These are phyloP conservation scores for Colletotrichum echinochloae DNA, from an alignment of 2,329 filamentous ascomycete species.

Conservation along the genomic window DNA sequence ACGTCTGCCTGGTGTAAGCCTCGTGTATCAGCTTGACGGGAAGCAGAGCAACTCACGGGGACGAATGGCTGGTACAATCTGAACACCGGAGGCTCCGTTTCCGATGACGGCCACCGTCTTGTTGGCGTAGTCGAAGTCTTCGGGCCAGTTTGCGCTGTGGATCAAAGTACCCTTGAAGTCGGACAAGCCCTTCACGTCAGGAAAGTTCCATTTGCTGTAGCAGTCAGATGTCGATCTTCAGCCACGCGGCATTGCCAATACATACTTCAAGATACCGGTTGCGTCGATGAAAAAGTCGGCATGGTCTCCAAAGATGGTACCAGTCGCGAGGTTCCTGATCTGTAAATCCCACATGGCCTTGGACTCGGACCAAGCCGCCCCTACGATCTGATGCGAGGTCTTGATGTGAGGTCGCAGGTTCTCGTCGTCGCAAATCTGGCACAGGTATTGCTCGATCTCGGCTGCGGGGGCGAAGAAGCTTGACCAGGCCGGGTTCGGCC, in stretches of 20 bases:
- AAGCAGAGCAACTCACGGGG: constrained; percentile 48
- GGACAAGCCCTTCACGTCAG: constrained; percentile 59
- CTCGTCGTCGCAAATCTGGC: constrained; percentile 60
- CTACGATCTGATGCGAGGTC: constrained; percentile 55
- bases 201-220: constrained; percentile 64
- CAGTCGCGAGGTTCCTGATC: constrained; percentile 54
- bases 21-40: not conserved
- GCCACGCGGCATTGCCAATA: not conserved
- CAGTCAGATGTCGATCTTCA: constrained; percentile 35
- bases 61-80: constrained; percentile 64
- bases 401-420: constrained; percentile 58
- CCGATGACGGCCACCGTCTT: constrained; percentile 69
- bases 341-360: constrained; percentile 57
- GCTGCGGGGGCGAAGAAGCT: constrained; percentile 66
- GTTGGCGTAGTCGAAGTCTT: constrained; percentile 59
- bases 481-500: constrained; percentile 69
- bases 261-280: constrained; percentile 66
- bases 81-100: constrained; percentile 66
- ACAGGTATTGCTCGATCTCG: constrained; percentile 69
- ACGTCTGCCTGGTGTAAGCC: constrained; percentile 49
- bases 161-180: constrained; percentile 61
- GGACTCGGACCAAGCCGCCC: constrained; percentile 59
- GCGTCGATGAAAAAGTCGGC: constrained; percentile 63
- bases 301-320: constrained; percentile 56
- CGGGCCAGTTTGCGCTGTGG: constrained; percentile 67